Base-by-base conservation (phyloP, 2,329 filamentous ascomycete species). In the Teratosphaeria viscida region DNA sequence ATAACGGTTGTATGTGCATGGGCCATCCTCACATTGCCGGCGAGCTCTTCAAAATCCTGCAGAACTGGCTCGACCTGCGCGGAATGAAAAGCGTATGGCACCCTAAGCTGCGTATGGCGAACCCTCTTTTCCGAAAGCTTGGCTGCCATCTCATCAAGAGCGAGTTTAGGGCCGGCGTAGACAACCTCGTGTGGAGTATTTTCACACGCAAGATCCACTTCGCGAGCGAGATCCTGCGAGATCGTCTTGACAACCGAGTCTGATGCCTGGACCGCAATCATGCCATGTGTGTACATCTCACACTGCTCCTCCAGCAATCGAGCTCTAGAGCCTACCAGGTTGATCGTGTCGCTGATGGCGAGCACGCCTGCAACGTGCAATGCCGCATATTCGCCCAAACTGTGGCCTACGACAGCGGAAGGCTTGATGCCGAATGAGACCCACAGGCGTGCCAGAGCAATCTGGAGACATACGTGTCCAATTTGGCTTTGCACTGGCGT, bases 61-160 rank as follows among this genome's bases (percentile, higher is more conserved):
- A 72, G 56, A 23, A 73, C 67, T 0, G 68, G 63, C 35, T 71
- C 66, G 10, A 67, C 64, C 58, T 73, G 71, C 12, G 63, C 58
- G n/a, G 71, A 68, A 62, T 73, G 71, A 60, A 70, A 73, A 12
- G 70, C 71, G n/a, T 53, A 53, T 82, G 26, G 85, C 84, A 10
- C 35, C 35, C 35, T 11, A 6, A 39, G 35, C 35, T 39, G 35
- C 11, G 14, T 39, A 39, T 71, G 0, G 69, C 59, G 3, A 70
- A 61, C 14, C 64, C 56, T 58, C 26, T 47, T 54, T 3, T 57
- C 57, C 3, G 56, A 56, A 19, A 66, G 60, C 10, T 34, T 54
- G 26, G 11, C 35, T 2, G 32, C 26, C 5, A 63, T 43, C 2
- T 47, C 59, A 2, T 59, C 58, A 16, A 69, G 61, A 12, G 65